Base-by-base conservation (phyloP, 768 basidiomycete species). In the Phylloporus arenicola region DNA sequence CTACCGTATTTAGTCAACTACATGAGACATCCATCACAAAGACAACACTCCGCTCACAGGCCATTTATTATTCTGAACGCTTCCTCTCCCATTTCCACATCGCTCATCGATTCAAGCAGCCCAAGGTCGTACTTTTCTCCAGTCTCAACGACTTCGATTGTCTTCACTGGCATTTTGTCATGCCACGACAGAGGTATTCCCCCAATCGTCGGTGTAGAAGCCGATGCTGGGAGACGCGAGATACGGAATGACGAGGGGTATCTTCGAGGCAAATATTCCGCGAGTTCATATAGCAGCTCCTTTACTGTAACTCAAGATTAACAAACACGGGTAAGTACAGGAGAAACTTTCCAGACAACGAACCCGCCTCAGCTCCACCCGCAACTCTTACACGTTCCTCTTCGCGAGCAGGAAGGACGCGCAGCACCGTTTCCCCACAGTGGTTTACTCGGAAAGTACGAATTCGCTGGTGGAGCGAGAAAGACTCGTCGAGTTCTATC, bases 401-500 rank as follows among this genome's bases (percentile, higher is more conserved):
- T 37, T 76, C 78, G n/a, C 57, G 56, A 44, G 62, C 22, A 4
- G 72, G 72, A 11, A 82, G 72, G 4, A 84, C 77, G 4, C 64
- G 70, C 24, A 86, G 66, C 6, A 75, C 75, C 1, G 70, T 69
- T 13, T 74, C 63, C 13, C 80, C 79, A 40, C 77, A 75, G 3
- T 75, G 78, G 6, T 60, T 49, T 37, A 86, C 71, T 35, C 87
- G 78, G 48, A 77, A 72, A 12, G 71, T 65, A 35, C 80, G 79
- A 42, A 91, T 81, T 12, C 68, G 70, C 61, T 86, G 78, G 58
- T 83, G 83, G 25, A 58, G 56, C 12, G 69, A 64, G 59, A 81
- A 85, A 43, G 79, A 71, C 47, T 77, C 72, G 65, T 88, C 86
- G 29, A 87, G 72, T 70, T 89, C 84, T 46, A 88, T 82, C 86